A percentile compares a stretch with the other conserved stretches of the same genome.
Evolutionary conservation across 768 basidiomycete species (phyloP).

Genomic region (Suillus tomentosus): DNA sequence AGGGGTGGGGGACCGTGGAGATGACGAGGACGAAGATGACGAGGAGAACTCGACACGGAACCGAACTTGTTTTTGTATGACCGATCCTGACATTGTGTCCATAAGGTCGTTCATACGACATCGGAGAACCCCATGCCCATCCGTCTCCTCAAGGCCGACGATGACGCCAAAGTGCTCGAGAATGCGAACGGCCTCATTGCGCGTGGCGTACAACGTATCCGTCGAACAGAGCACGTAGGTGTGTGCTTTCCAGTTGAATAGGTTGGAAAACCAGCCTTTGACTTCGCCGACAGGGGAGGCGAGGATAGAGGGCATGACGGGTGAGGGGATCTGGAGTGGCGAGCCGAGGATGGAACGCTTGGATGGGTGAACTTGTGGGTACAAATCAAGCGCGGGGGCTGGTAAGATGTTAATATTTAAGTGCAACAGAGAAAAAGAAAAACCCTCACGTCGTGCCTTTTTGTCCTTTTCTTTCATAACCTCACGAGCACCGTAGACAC

Average conservation of each 20-base stretch:
- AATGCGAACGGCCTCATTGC: constrained; percentile 62
- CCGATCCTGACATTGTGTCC: constrained; percentile 39
- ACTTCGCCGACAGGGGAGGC: constrained; percentile 83
- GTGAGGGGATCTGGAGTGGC: constrained; percentile 45
- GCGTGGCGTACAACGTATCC: constrained; percentile 59
- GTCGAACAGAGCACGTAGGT: constrained; percentile 56
- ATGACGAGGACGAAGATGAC: constrained; percentile 11
- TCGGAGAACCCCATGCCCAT: constrained; percentile 45
- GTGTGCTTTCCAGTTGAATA: constrained; percentile 89
- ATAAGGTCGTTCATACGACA: constrained; percentile 54
- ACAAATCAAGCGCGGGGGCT: constrained; percentile 63
- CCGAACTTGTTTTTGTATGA: constrained; percentile 70
- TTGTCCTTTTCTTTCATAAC: constrained; percentile 53
- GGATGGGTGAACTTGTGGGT: constrained; percentile 38
- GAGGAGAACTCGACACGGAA: constrained; percentile 79
- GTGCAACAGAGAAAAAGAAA: constrained; percentile 2
- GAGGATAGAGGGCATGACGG: constrained; percentile 40
- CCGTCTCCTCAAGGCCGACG: constrained; percentile 58
- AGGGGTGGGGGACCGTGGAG: constrained; percentile 23
- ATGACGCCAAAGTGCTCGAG: constrained; percentile 66
- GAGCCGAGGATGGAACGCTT: constrained; percentile 54
- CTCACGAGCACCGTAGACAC: constrained; percentile 37
- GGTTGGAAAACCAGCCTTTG: constrained; percentile 92
- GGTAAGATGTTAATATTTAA: constrained; percentile 10
- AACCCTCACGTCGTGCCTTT: constrained; percentile 55